Conservation (phyloP, 225 moss, liverwort and hornwort species). For the Thuidium tamariscinum region DNA sequence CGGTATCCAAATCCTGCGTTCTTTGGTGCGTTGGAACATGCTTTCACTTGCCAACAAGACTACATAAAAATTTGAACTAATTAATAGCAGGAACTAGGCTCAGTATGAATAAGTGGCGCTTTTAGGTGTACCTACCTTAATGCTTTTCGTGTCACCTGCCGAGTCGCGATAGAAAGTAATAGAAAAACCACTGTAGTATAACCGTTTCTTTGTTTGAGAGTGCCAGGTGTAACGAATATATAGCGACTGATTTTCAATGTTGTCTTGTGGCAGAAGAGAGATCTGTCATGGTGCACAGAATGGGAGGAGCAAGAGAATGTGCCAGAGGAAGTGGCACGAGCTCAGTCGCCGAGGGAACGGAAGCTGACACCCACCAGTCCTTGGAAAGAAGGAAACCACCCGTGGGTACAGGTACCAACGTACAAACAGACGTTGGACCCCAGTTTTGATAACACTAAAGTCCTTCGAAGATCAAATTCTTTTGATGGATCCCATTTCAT, state of each 20-base stretch:
- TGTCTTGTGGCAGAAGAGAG: conserved; percentile 12
- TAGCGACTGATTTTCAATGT: neutral
- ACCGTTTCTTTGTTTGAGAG: neutral
- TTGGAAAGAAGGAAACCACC: neutral
- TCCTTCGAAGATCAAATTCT: conserved; percentile 11
- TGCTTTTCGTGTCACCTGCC: neutral
- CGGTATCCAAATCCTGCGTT: no score
- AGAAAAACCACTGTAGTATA: neutral
- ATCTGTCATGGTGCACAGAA: conserved; percentile 46
- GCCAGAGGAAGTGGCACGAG: neutral
- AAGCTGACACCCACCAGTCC: neutral
- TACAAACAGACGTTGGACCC: conserved; percentile 25
- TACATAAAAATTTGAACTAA: no score
- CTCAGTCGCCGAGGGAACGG: conserved; percentile 17
- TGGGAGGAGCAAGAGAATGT: conserved; percentile 16
- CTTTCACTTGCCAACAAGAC: no score
- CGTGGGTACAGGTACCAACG: conserved; percentile 48
- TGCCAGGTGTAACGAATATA: neutral
- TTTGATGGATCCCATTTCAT: conserved; percentile 30
- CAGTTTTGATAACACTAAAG: conserved; percentile 14
- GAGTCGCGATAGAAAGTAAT: neutral
- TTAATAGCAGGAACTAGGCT: no score
- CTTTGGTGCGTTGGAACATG: no score
- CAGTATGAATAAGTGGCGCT: no score
- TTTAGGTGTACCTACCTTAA: no score